phyloP scores from a whole-genome alignment of 768 basidiomycete species.

The Pisolithus orientalis region DNA sequence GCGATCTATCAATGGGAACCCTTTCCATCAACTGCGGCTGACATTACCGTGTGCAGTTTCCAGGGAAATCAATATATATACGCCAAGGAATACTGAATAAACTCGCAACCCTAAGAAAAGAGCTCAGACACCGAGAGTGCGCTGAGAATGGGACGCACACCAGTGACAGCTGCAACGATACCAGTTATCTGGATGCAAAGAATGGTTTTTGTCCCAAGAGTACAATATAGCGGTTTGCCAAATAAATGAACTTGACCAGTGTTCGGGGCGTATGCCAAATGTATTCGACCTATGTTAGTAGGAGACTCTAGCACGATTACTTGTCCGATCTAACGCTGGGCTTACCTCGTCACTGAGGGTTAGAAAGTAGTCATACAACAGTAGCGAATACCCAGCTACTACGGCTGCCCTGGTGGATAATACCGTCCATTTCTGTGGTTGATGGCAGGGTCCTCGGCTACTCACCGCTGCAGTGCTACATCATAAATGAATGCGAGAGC shows the following conservation, averaged over 20 bases:
- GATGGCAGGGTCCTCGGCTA: neutral
- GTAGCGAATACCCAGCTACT: conserved; percentile 2
- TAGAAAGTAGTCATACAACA: conserved; percentile 6
- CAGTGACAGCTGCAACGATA: neutral
- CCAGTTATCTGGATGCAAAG: neutral
- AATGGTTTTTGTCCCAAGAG: conserved; percentile 2
- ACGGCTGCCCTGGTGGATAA: conserved; percentile 1
- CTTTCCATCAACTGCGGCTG: neutral
- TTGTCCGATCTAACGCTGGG: too few species aligned
- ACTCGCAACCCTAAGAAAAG: neutral
- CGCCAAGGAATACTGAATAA: neutral
- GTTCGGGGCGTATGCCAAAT: conserved; percentile 8
- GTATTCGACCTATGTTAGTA: conserved; percentile 2
- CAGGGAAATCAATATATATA: neutral
- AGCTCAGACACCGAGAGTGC: neutral
- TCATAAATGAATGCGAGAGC: neutral
- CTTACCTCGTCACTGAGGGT: conserved; percentile 8
- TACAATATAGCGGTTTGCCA: conserved; percentile 4
- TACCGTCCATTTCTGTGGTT: neutral
- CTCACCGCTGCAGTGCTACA: neutral
- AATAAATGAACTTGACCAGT: conserved; percentile 1
- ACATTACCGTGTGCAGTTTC: neutral
- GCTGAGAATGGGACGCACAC: neutral
- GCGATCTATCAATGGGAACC: neutral
- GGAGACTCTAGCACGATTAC: neutral